Base-by-base conservation (phyloP, 768 basidiomycete species). In the Kwoniella mangroviensis region DNA sequence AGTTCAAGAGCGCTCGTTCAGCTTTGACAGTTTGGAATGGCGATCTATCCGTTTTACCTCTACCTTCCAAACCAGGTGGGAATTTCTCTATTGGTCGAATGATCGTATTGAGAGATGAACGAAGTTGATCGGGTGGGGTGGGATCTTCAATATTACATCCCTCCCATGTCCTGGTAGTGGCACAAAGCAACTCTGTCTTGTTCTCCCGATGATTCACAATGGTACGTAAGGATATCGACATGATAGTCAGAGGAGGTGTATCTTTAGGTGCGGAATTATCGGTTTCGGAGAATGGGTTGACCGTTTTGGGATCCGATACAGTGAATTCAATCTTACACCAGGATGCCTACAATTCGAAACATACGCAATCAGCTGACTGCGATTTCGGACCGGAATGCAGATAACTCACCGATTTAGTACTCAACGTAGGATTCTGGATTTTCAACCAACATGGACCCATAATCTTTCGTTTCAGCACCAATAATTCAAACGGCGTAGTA, bases 361-460 rank as follows among this genome's bases (percentile, higher is more conserved):
- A 34, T 34, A 34, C 6, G 1, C 9, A 34, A 49, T 60, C 58
- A 54, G 53, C 45, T 43, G 17, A 22, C n/a, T 22, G 13, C 41
- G 10, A 68, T 40, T n/a, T 22, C 10, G 15, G 11, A 22, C 41
- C 24, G 15, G 24, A 22, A 5, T 22, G 17, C 2, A 55, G 21
- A 15, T 15, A 7, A 83, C 90, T 63, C 81, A 97, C 94, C 1
- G 91, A 92, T 83, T 92, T 90, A 75, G 89, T 84, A 59, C 91
- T 92, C 19, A 95, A 84, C 24, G 86, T 84, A 1, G 91, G 90
- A 56, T 90, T 87, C 83, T 91, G 90, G 71, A 99, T 87, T 66
- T 90, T 87, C 55, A 99, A 85, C 97, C 97, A 99, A 80, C 97
- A 98, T 0, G 97, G 95, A 0, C 97, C 97, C 94, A 98, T 98